Percentiles rank a stretch among this genome's conserved stretches.
Conservation (phyloP, 257 asterid genomes). For the Solanum ahanhuiri region DNA sequence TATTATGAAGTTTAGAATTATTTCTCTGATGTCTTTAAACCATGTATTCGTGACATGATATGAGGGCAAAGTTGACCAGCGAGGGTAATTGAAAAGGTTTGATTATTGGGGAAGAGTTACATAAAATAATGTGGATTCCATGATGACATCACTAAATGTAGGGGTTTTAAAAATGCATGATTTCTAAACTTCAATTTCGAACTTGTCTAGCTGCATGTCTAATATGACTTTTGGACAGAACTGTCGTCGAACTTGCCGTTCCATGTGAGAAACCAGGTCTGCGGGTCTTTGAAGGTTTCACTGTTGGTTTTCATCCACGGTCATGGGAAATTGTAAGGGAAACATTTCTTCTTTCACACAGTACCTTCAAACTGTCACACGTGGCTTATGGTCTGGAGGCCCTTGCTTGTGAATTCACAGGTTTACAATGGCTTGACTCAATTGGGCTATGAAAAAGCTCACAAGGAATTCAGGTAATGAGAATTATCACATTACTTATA, state of each 20-base stretch:
- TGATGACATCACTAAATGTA: background rate
- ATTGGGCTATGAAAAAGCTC: slow-evolving; percentile 73
- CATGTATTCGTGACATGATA: background rate
- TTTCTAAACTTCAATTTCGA: background rate
- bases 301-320: slow-evolving; percentile 92
- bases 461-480: slow-evolving; percentile 63
- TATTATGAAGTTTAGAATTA: background rate
- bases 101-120: background rate
- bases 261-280: slow-evolving; percentile 74
- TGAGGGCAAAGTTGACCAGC: background rate
- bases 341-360: background rate
- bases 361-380: slow-evolving; percentile 2
- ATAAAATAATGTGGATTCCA: background rate
- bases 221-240: slow-evolving; percentile 33
- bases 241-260: slow-evolving; percentile 76
- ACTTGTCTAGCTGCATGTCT: background rate
- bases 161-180: background rate
- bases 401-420: slow-evolving; percentile 27
- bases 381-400: slow-evolving; percentile 5
- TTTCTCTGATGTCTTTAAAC: background rate
- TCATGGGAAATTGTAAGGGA: slow-evolving; percentile 81
- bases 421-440: slow-evolving; percentile 94
- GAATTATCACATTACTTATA: background rate
- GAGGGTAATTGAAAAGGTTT: background rate
- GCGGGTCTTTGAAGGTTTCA: slow-evolving; percentile 88